phyloP scores from a whole-genome alignment of 1,284 basidiomycete species.

The Cutaneotrichosporon dermatis region DNA sequence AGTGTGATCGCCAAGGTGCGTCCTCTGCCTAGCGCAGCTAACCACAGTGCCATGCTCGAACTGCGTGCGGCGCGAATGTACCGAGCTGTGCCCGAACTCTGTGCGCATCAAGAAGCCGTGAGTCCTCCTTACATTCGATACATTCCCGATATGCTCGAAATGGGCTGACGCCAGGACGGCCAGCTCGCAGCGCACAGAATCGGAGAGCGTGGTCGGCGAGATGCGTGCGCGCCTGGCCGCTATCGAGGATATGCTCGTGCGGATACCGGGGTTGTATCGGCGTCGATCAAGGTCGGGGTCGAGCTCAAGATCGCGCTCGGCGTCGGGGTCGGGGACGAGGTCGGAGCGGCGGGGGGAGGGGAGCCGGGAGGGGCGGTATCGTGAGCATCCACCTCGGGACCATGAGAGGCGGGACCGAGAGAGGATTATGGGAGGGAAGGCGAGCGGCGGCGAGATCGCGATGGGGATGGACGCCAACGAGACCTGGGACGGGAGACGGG shows the following conservation, averaged over 20 bases:
- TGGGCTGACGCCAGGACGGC: too few species aligned
- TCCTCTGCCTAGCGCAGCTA: neutral
- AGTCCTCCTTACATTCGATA: too few species aligned
- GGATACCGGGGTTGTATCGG: neutral
- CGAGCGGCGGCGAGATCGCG: too few species aligned
- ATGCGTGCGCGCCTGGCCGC: constrained; percentile 25
- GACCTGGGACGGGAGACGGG: too few species aligned
- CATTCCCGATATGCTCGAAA: too few species aligned
- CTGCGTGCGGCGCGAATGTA: constrained; percentile 35
- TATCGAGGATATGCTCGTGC: constrained; percentile 8
- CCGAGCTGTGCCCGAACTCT: constrained; percentile 34
- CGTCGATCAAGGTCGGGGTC: neutral
- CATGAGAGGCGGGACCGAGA: too few species aligned
- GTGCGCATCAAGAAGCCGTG: constrained; percentile 24
- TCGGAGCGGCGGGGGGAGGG: neutral
- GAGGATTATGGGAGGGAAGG: too few species aligned
- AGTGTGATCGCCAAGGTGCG: constrained; percentile 29
- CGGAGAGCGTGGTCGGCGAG: constrained; percentile 14
- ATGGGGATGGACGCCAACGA: too few species aligned
- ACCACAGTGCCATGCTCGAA: constrained; percentile 31
- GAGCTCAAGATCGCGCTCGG: constrained; percentile 2
- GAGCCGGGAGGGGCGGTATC: too few species aligned
- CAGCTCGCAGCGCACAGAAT: neutral
- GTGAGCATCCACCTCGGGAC: too few species aligned
- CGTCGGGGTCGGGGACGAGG: neutral